Percentiles rank a stretch among this genome's conserved stretches.
Evolutionary conservation across 129 eudicot genomes (phyloP).

Genomic region (Lactuca sativa): DNA sequence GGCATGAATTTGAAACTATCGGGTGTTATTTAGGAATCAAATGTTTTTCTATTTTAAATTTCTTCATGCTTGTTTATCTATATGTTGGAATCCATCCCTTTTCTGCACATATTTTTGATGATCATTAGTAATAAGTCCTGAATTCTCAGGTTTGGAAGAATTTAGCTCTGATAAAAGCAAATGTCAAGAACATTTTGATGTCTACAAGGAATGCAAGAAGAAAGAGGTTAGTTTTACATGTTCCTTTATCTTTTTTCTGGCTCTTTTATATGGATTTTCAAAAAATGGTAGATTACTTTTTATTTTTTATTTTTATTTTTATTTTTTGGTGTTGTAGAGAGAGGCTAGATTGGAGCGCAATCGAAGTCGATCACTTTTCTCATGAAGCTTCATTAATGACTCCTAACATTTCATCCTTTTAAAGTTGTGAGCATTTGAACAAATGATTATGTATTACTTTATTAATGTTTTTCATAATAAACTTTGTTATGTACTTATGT

Average conservation of each 20-base stretch:
- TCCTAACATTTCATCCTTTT: constrained; percentile 18
- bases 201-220: constrained; percentile 94
- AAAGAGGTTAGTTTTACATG: constrained; percentile 56
- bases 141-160: constrained; percentile 51
- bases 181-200: constrained; percentile 91
- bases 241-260: not conserved
- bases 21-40: not conserved
- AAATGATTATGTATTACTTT: constrained; percentile 4
- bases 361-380: constrained; percentile 66
- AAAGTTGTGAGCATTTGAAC: not conserved
- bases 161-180: constrained; percentile 72
- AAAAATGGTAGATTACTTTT: not conserved
- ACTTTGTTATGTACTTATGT: not conserved
- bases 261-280: too few species aligned
- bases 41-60: not conserved
- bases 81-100: constrained; percentile 11
- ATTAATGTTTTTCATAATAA: constrained; percentile 5
- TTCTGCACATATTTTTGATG: not conserved
- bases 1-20: not conserved
- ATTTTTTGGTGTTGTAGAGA: constrained; percentile 52
- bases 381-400: constrained; percentile 41
- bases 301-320: too few species aligned
- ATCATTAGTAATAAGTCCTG: not conserved
- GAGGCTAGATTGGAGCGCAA: constrained; percentile 97
- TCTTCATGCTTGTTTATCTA: constrained; percentile 2